phyloP scores from a whole-genome alignment of 1,139 yeast genomes.

The Suhomyces guaymorum region DNA sequence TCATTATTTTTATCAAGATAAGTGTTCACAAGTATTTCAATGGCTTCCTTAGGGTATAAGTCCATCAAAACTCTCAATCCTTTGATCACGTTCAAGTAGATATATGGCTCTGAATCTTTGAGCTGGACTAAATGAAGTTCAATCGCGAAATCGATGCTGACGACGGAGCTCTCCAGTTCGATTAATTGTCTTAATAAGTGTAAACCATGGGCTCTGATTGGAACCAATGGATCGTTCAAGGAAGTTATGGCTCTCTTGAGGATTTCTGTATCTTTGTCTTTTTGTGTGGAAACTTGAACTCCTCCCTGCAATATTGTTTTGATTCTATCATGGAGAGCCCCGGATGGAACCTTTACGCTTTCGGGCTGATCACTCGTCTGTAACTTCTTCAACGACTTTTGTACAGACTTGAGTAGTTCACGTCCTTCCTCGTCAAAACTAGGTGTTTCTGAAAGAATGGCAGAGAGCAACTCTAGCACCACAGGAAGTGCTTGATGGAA shows the following conservation, averaged over 20 bases:
- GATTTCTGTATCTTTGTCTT: conserved; percentile 30
- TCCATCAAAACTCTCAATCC: conserved; percentile 65
- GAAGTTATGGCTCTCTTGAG: conserved; percentile 61
- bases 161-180: conserved; percentile 46
- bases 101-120: conserved; percentile 80
- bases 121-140: conserved; percentile 65
- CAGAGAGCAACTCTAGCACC: conserved; percentile 55
- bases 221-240: conserved; percentile 76
- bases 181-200: conserved; percentile 62
- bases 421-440: conserved; percentile 27
- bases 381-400: conserved; percentile 26
- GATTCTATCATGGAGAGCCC: conserved; percentile 36
- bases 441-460: conserved; percentile 49
- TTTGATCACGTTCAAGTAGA: conserved; percentile 80
- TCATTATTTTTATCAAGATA: conserved; percentile 38
- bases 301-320: conserved; percentile 29
- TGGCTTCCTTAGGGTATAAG: conserved; percentile 39
- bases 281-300: conserved; percentile 19
- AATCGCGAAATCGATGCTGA: conserved; percentile 56
- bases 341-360: conserved; percentile 20
- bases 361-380: conserved; percentile 5
- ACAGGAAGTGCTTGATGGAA: conserved; percentile 30
- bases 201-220: conserved; percentile 85
- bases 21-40: conserved; percentile 40
- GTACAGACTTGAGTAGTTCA: conserved; percentile 29